Evolutionary conservation across 495 filamentous ascomycete species (phyloP), one percentile per base, ranked within the genome.

Genomic region (Podospora conica): DNA sequence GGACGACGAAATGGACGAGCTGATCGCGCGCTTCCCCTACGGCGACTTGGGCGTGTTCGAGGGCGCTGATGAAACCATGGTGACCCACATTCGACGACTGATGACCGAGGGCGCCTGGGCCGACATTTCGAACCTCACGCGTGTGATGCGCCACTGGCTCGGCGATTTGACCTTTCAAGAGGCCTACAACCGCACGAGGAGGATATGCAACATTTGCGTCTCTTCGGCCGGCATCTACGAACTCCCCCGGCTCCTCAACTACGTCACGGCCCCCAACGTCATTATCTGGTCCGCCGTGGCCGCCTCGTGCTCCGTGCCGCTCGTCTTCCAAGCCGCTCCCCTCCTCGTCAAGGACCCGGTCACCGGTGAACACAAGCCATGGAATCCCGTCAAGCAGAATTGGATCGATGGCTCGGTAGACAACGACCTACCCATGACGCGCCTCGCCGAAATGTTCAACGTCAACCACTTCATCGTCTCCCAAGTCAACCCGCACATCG

Each of bases 381-480:
- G 93, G 93, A 92, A 93, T 70, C 89, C 90, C 11, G 85, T 89
- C 9, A 88, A 90, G 20, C 90, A 90, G 69, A 85, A 85, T 66
- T 97, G 89, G 83, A 96, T 97, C 55, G 94, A 98, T 75, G 94
- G 94, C 6, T 96, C 92, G 0, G 91, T 98, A 5, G 93, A 97
- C 69, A 92, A 92, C 65, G 94, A 98, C 76, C 82, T 98, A 2
- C 94, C 94, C 22, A 96, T 96, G 90, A 92, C 88, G 55, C 83
- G 91, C 10, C 81, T 98, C 11, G 88, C 93, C 0, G 93, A 97
- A 69, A 94, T 97, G 90, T 96, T 97, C 78, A 96, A 97, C 72
- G 93, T 97, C 77, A 98, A 97, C 73, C 93, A 97, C 73, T 97
- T 96, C 73, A 97, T 98, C 71, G 94, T 97, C 29, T 96, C 93